Evolutionary conservation across 441 rosid species (phyloP).

Genomic region (Hura crepitans): DNA sequence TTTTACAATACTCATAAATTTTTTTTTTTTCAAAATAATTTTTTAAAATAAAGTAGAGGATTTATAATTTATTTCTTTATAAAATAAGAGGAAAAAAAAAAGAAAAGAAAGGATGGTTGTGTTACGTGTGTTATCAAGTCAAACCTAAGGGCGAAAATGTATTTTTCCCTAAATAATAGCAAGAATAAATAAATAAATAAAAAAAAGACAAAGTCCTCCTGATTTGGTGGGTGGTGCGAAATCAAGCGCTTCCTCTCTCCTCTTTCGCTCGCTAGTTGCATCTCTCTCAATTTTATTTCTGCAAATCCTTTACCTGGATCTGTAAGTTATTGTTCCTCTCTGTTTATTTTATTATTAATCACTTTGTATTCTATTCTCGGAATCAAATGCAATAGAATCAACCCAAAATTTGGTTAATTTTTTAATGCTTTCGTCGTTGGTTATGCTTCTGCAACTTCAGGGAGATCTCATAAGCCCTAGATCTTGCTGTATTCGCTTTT

Average conservation of each 20-base stretch:
- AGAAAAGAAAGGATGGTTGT: not conserved
- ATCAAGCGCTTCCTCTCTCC: slow-evolving; percentile 24
- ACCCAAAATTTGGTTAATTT: not conserved
- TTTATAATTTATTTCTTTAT: not conserved
- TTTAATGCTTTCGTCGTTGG: not conserved
- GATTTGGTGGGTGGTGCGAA: slow-evolving; percentile 39
- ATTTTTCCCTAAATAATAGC: not conserved
- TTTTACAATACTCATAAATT: no score
- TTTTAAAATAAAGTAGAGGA: no score
- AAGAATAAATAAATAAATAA: not conserved
- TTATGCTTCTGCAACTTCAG: slow-evolving; percentile 18
- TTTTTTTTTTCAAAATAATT: no score
- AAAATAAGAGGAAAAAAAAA: not conserved
- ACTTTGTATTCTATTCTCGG: not conserved
- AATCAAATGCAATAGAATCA: slow-evolving; percentile 5
- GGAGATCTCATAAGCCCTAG: slow-evolving; percentile 37
- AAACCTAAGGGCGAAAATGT: not conserved
- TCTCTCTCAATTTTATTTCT: not conserved
- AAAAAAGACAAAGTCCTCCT: slow-evolving; percentile 15
- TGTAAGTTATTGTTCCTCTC: slow-evolving; percentile 24
- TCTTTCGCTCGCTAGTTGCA: slow-evolving; percentile 1
- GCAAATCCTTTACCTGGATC: slow-evolving; percentile 25
- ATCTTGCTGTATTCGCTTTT: slow-evolving; percentile 32
- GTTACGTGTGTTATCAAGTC: slow-evolving; percentile 1
- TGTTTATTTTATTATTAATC: not conserved